Evolutionary conservation across 192 early-diverging fungal genomes (phyloP).

Genomic region (Backusella luteola): DNA sequence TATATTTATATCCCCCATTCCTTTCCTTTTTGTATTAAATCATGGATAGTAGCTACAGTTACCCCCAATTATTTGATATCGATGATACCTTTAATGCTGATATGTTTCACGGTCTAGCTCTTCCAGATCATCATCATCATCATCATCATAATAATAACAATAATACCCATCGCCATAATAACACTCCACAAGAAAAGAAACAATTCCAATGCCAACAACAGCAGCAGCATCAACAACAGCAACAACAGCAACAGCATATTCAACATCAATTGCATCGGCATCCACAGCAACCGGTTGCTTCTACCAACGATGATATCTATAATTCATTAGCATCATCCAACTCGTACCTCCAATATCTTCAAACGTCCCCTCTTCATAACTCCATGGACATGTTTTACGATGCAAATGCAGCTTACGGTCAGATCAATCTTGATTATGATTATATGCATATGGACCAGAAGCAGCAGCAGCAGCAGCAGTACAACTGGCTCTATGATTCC

Average conservation of each 20-base stretch:
- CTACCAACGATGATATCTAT: slow-evolving; percentile 4
- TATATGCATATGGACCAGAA: slow-evolving; percentile 1
- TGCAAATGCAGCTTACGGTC: neutral
- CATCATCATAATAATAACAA: neutral
- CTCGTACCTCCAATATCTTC: slow-evolving; percentile 2
- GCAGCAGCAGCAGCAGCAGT: neutral
- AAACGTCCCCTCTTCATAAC: neutral
- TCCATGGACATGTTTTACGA: neutral
- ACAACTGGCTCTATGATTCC: slow-evolving; percentile 25
- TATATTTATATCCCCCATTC: slow-evolving; percentile 4
- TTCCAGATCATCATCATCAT: neutral
- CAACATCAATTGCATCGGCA: neutral
- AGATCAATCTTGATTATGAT: slow-evolving; percentile 6
- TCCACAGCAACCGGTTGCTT: neutral
- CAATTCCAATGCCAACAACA: neutral
- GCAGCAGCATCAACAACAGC: neutral
- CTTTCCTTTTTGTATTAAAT: slow-evolving; percentile 9
- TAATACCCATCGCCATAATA: neutral
- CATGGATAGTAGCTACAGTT: slow-evolving; percentile 13
- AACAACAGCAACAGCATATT: neutral
- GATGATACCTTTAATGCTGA: slow-evolving; percentile 8
- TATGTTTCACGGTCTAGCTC: slow-evolving; percentile 6
- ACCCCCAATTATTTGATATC: slow-evolving; percentile 19
- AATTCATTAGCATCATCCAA: slow-evolving; percentile 11
- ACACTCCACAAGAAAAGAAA: neutral